These are phyloP conservation scores for Hysterangium stoloniferum DNA, from an alignment of 768 basidiomycete species.

Conservation along the genomic window DNA sequence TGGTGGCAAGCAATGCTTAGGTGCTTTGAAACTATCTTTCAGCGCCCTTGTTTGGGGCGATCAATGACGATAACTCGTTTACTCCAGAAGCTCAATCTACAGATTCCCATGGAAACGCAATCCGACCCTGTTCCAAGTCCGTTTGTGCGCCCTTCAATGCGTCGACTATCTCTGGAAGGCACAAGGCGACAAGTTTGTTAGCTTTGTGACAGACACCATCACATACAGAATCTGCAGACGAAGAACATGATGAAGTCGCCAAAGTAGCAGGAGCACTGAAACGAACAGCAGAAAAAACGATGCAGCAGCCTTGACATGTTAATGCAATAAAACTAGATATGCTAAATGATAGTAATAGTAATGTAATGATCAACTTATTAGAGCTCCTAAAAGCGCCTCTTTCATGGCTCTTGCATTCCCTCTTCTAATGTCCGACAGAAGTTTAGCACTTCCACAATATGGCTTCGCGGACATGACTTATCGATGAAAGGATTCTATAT, in stretches of 20 bases:
- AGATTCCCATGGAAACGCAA: conserved; percentile 82
- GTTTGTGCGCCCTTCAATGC: conserved; percentile 62
- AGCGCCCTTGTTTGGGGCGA: conserved; percentile 52
- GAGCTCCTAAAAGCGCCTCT: too few relatives aligned
- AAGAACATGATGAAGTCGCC: conserved; percentile 81
- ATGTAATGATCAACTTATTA: too few relatives aligned
- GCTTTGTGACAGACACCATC: conserved; percentile 71
- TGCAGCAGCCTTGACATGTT: conserved; percentile 48
- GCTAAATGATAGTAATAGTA: too few relatives aligned
- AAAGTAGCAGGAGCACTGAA: conserved; percentile 60
- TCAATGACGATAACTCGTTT: conserved; percentile 44
- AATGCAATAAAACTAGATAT: conserved; percentile 11
- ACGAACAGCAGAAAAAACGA: conserved; percentile 59
- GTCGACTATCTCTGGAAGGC: conserved; percentile 67
- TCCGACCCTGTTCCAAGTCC: conserved; percentile 67
- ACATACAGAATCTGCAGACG: conserved; percentile 82
- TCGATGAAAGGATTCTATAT: conserved; percentile 56
- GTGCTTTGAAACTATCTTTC: conserved; percentile 21
- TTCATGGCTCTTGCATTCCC: conserved; percentile 14
- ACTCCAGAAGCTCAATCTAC: conserved; percentile 79
- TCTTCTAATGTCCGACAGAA: conserved; percentile 66
- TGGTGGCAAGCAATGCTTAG: too few relatives aligned
- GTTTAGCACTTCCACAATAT: conserved; percentile 58
- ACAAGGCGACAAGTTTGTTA: conserved; percentile 68
- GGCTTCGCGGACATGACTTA: conserved; percentile 58